phyloP scores from a whole-genome alignment of 345 rosid species.

The Acer campestre region DNA sequence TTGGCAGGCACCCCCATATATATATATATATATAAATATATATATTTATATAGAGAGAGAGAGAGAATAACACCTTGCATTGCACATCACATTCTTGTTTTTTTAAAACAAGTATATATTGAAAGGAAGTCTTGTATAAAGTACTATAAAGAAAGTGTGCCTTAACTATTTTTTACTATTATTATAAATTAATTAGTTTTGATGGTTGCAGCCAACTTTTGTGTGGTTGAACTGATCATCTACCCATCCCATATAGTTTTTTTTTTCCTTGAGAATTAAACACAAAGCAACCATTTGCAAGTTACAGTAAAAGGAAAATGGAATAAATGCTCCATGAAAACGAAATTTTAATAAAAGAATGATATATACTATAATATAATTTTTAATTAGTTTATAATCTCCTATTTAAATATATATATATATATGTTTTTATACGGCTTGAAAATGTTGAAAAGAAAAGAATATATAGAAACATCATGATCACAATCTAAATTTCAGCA shows the following conservation, averaged over 20 bases:
- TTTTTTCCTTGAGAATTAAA: not conserved
- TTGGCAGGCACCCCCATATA: constrained; percentile 5
- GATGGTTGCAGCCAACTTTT: constrained; percentile 30
- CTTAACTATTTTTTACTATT: not conserved
- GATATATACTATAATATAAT: not conserved
- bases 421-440: too few relatives aligned
- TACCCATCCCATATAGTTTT: constrained; percentile 14
- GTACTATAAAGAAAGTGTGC: not conserved
- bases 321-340: not conserved
- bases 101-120: too few relatives aligned
- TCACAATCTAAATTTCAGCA: not conserved
- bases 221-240: constrained; percentile 33
- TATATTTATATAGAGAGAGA: too few relatives aligned
- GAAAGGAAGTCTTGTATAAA: too few relatives aligned
- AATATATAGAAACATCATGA: not conserved
- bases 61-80: not conserved
- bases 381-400: not conserved
- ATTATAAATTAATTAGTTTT: not conserved
- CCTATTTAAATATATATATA: not conserved
- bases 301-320: not conserved
- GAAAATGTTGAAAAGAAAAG: not conserved
- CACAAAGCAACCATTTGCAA: constrained; percentile 11
- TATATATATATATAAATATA: too few relatives aligned
- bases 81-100: not conserved
- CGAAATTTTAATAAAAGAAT: not conserved